Conservation (phyloP, 371 early-diverging fungal species). For the Mucor racemosus region DNA sequence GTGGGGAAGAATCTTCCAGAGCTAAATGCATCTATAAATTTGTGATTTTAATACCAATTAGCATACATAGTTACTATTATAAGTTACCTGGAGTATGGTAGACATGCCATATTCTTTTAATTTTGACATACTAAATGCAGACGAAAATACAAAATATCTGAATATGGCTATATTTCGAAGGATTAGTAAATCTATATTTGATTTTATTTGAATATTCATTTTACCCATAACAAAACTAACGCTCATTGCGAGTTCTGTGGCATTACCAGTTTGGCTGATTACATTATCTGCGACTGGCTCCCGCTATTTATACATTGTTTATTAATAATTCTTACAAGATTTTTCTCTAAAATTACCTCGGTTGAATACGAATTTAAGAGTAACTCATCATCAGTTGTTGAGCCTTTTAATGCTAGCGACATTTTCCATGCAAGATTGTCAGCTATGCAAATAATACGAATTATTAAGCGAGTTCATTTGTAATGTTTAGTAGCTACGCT, state of each 20-base stretch:
- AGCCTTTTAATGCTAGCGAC: slow-evolving; percentile 30
- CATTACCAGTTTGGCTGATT: slow-evolving; percentile 3
- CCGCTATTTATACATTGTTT: slow-evolving; percentile 13
- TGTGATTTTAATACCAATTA: no score
- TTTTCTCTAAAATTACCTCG: not conserved
- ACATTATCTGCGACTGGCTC: not conserved
- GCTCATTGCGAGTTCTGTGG: slow-evolving; percentile 6
- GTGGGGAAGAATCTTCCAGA: not conserved
- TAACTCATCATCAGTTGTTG: slow-evolving; percentile 25
- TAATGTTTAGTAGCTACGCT: not conserved
- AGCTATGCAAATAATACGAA: slow-evolving; percentile 16
- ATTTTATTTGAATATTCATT: not conserved
- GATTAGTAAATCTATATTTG: not conserved
- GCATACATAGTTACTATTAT: no score
- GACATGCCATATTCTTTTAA: not conserved
- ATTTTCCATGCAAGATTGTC: slow-evolving; percentile 48
- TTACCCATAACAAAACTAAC: not conserved
- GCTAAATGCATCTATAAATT: not conserved
- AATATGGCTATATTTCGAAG: not conserved
- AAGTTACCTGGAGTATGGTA: not conserved
- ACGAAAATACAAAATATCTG: not conserved
- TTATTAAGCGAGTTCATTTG: not conserved
- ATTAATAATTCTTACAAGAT: not conserved
- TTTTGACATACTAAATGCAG: not conserved
- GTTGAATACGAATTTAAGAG: slow-evolving; percentile 32